These are phyloP conservation scores for Tremellales sp. DNA, from an alignment of 1,284 basidiomycete species.

Conservation along the genomic window DNA sequence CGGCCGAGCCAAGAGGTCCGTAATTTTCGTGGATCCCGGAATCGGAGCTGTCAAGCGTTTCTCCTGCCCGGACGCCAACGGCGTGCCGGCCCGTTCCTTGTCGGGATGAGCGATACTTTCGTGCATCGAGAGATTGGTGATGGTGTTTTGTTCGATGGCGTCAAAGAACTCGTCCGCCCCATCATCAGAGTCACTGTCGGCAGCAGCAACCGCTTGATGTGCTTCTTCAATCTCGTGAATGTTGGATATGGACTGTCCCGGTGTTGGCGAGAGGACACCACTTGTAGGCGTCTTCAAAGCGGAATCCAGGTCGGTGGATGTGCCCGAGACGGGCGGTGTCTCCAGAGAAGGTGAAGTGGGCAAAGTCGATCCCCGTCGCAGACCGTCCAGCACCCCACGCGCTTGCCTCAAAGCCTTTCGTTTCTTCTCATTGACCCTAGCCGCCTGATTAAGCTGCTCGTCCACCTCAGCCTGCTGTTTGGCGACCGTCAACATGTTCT, in stretches of 20 bases:
- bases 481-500: slow-evolving; percentile 80
- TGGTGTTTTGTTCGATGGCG: slow-evolving; percentile 77
- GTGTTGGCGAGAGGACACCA: not conserved
- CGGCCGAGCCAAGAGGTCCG: slow-evolving; percentile 49
- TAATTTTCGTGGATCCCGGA: slow-evolving; percentile 12
- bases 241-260: slow-evolving; percentile 18
- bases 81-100: slow-evolving; percentile 25
- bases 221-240: slow-evolving; percentile 38
- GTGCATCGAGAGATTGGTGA: slow-evolving; percentile 65
- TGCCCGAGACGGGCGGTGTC: not conserved
- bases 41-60: not conserved
- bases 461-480: slow-evolving; percentile 83
- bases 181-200: slow-evolving; percentile 56
- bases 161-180: slow-evolving; percentile 98
- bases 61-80: slow-evolving; percentile 9
- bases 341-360: slow-evolving; percentile 40
- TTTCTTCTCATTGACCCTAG: slow-evolving; percentile 50
- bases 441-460: slow-evolving; percentile 58
- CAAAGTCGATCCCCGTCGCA: slow-evolving; percentile 28
- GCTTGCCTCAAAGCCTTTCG: slow-evolving; percentile 57
- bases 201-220: slow-evolving; percentile 36
- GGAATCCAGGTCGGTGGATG: not conserved
- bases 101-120: slow-evolving; percentile 55
- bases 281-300: slow-evolving; percentile 2
- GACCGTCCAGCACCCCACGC: slow-evolving; percentile 62